Evolutionary conservation across 208 protist species (phyloP).

Genomic region (Leishmania lainsoni): DNA sequence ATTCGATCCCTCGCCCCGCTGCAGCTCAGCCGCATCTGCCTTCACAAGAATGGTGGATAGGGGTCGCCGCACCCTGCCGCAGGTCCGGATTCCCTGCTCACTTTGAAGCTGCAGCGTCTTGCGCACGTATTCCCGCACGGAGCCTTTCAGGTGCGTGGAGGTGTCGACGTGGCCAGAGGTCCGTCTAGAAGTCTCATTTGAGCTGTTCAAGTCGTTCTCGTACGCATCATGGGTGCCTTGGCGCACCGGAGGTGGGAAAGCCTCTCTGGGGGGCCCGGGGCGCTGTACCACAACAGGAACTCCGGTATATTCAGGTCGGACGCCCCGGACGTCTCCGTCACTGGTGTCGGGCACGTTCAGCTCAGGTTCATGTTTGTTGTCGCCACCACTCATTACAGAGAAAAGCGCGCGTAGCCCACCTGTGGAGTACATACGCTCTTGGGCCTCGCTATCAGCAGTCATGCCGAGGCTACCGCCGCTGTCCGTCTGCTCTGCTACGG

Average conservation of each 20-base stretch:
- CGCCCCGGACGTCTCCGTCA: not conserved
- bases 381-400: not conserved
- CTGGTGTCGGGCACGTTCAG: not conserved
- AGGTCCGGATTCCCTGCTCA: not conserved
- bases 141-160: not conserved
- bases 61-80: not conserved
- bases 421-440: not conserved
- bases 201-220: too few relatives aligned
- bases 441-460: too few relatives aligned
- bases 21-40: not conserved
- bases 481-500: not conserved
- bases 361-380: not conserved
- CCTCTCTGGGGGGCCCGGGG: not conserved
- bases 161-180: too few relatives aligned
- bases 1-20: not conserved
- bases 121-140: conserved; percentile 8
- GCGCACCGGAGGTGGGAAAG: not conserved
- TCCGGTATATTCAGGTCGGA: too few relatives aligned
- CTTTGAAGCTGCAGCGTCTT: not conserved
- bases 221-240: not conserved
- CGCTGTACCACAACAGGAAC: not conserved
- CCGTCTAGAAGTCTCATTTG: too few relatives aligned
- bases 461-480: not conserved
- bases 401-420: conserved; percentile 5
- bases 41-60: conserved; percentile 8